Evolutionary conservation across 2,329 filamentous ascomycete species (phyloP).

Genomic region (Trichophyton benhamiae): DNA sequence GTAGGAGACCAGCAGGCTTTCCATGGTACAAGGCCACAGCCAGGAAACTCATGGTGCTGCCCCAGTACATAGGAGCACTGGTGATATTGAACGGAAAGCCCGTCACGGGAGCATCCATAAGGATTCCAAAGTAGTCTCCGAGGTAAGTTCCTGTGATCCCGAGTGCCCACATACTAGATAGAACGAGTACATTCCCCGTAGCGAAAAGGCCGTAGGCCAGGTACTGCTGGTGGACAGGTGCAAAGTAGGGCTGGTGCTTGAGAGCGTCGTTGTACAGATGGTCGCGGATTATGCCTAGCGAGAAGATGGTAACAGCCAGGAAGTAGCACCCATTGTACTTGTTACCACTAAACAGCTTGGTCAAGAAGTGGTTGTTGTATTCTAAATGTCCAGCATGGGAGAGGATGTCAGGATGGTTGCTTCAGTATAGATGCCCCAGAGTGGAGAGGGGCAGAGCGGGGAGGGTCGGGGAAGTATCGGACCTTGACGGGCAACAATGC

Average conservation of each 20-base stretch:
- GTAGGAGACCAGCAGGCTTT: conserved; percentile 70
- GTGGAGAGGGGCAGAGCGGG: conserved; percentile 4
- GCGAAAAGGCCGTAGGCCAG: conserved; percentile 60
- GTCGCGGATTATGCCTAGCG: conserved; percentile 78
- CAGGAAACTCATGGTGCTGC: conserved; percentile 82
- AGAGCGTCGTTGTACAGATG: conserved; percentile 76
- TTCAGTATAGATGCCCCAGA: neutral
- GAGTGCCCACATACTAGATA: conserved; percentile 81
- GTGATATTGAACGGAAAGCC: conserved; percentile 93
- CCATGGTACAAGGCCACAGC: conserved; percentile 74
- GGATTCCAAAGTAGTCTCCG: conserved; percentile 95
- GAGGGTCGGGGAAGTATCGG: conserved; percentile 12
- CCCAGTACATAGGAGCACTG: conserved; percentile 90
- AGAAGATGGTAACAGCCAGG: conserved; percentile 81
- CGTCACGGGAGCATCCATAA: conserved; percentile 90
- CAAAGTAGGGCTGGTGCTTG: conserved; percentile 60
- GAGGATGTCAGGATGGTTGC: neutral
- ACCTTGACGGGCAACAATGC: conserved; percentile 76
- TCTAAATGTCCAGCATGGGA: conserved; percentile 43
- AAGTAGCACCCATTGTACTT: conserved; percentile 74
- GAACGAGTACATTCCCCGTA: conserved; percentile 68
- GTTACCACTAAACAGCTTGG: conserved; percentile 74
- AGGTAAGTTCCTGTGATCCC: conserved; percentile 93
- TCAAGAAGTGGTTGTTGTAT: conserved; percentile 81
- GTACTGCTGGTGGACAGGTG: conserved; percentile 53